Base-by-base conservation (phyloP, 441 rosid species). In the Omphalea diandra region DNA sequence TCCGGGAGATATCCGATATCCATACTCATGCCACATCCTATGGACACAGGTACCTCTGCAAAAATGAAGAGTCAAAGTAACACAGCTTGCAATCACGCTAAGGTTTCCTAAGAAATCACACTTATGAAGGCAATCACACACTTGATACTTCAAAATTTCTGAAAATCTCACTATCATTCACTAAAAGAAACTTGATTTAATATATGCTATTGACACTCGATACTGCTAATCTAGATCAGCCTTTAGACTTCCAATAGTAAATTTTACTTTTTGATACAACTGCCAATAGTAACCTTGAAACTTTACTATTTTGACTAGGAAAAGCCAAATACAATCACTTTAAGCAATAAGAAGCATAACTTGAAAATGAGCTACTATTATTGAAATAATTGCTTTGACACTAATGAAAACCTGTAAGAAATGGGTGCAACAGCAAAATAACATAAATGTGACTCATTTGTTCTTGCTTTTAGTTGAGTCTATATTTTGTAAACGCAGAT, bases 111-210 rank as follows among this genome's bases (percentile, higher is more conserved):
- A 52, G 41, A 26, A 24, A 12, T 62, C 18, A 24, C 66, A 56
- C 10, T 9, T 29, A n/a, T 49, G 58, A 65, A 31, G 44, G 56
- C 57, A 31, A 47, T 33, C 36, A 29, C 12, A 7, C 6, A 24
- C 20, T 27, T 27, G 40, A 20, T 43, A 63, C 17, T 50, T 65
- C 9, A 60, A n/a, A 47, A 65, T 32, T 32, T 65, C 57, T 47
- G 57, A 63, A 40, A 60, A 49, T 29, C 18, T 65, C 40, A 18
- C 4, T 62, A 2, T 63, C 35, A 43, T 26, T 15, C n/a, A 41
- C 10, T 40, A 41, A 27, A 43, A 11, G 26, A 63, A 41, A 27
- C 20, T 27, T 54, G 58, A 27, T 27, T 26, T 7, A 0, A 3
- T 54, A 54, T 11, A 27, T 9, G 38, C 27, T n/a, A n/a, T n/a